phyloP scores from a whole-genome alignment of 208 protist genomes.

The Trypanosoma mega region DNA sequence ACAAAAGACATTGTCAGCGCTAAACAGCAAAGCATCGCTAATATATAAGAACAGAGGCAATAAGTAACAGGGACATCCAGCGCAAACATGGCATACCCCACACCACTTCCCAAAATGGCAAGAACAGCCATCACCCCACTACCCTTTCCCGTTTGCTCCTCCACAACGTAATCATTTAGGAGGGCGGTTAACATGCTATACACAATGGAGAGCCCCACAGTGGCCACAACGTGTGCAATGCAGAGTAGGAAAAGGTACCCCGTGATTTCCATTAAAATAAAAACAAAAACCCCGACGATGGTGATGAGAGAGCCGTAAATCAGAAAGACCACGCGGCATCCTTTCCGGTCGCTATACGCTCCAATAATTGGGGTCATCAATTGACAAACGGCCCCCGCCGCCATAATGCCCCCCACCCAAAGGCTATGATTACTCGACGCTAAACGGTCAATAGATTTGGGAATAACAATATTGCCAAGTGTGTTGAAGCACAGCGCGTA shows the following conservation, averaged over 20 bases:
- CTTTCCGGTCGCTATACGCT: conserved; percentile 31
- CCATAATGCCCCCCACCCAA: conserved; percentile 31
- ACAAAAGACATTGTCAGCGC: conserved; percentile 15
- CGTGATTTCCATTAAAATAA: conserved; percentile 25
- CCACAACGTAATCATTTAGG: conserved; percentile 30
- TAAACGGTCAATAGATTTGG: conserved; percentile 31
- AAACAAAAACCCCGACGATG: conserved; percentile 28
- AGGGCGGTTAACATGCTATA: conserved; percentile 32
- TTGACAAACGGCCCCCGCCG: conserved; percentile 28
- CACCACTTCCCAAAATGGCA: conserved; percentile 25
- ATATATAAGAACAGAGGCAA: conserved; percentile 24
- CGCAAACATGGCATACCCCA: conserved; percentile 33
- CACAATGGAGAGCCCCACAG: conserved; percentile 30
- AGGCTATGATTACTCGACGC: conserved; percentile 18
- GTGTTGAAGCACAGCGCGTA: conserved; percentile 34
- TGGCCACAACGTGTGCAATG: conserved; percentile 24
- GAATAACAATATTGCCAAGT: conserved; percentile 29
- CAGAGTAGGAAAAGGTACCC: conserved; percentile 20
- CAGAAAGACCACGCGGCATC: conserved; percentile 20
- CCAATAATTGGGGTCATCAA: conserved; percentile 26
- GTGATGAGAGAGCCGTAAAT: conserved; percentile 24
- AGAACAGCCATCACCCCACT: conserved; percentile 30
- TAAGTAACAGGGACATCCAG: conserved; percentile 27
- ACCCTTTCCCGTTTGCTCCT: conserved; percentile 28
- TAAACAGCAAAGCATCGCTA: conserved; percentile 26